Evolutionary conservation across 192 early-diverging fungal species (phyloP), one percentile per base, ranked within the genome.

Genomic region (Irineochytrium annulatum): DNA sequence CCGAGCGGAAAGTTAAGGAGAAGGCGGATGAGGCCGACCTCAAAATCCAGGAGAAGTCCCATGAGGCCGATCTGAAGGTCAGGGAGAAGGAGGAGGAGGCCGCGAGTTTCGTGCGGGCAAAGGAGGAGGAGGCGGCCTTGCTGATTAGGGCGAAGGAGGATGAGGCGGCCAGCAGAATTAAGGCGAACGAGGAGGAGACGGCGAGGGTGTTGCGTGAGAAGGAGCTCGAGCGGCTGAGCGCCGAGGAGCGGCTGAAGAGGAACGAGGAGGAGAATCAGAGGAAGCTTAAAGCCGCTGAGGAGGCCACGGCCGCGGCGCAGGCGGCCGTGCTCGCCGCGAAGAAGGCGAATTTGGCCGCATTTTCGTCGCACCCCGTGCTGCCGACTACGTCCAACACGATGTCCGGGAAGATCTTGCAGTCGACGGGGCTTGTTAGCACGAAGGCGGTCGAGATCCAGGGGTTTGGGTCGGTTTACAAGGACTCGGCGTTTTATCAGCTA

Each of bases 31-130:
- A 41, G n/a, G 37, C 37, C n/a, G 46, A 49, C 6, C 17, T 6
- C 13, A 49, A 24, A 24, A 24, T 49, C 11, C 13, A 49, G 46
- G 37, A 8, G n/a, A 41, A 41, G 37, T 14, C 13, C 17, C 17
- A 8, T 8, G 11, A 49, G 46, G 46, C 46, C 13, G 46, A 14
- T 22, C 17, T 24, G 46, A 49, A 24, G 24, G 26, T 49, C 22
- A 49, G 26, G 46, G 46, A 49, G 24, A 49, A 49, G 46, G 46
- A 49, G 46, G 17, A 49, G 46, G 46, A 49, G 22, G 46, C 46
- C 5, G 11, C 13, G 24, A 6, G 17, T 8, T 22, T 49, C 26
- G 11, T 49, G 11, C 13, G 26, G 22, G 46, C 46, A 8, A 49
- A 49, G 46, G 46, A 49, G 24, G 46, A 8, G 13, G 46, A 49